Evolutionary conservation across 257 asterid genomes (phyloP).

Genomic region (Paulownia fortunei): DNA sequence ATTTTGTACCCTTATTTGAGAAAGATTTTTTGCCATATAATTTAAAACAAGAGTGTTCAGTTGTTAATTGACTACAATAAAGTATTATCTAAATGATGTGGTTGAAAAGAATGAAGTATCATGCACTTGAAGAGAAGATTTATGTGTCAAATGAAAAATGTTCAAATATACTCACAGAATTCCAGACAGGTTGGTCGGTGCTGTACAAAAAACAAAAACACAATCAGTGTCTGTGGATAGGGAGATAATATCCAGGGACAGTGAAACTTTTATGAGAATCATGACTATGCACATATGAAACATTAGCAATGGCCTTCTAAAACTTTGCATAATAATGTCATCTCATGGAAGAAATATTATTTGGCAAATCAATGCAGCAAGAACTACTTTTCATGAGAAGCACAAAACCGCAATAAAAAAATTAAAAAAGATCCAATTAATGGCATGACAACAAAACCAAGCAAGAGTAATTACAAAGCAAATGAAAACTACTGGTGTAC

Average conservation of each 20-base stretch:
- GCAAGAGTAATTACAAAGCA: not conserved
- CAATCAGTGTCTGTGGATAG: slow-evolving; percentile 32
- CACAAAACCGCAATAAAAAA: not conserved
- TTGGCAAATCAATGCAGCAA: not conserved
- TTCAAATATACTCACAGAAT: slow-evolving; percentile 73
- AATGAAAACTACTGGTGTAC: not conserved
- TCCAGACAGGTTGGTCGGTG: slow-evolving; percentile 88
- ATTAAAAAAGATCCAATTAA: not conserved
- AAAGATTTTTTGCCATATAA: not conserved
- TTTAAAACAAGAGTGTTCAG: slow-evolving; percentile 6
- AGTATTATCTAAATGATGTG: not conserved
- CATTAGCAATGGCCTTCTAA: not conserved
- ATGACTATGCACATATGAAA: not conserved
- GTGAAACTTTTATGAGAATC: slow-evolving; percentile 9
- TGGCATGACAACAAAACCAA: not conserved
- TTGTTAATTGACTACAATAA: slow-evolving; percentile 13
- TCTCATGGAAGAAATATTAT: slow-evolving; percentile 2
- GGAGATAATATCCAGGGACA: slow-evolving; percentile 9
- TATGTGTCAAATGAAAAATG: slow-evolving; percentile 26
- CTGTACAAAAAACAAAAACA: slow-evolving; percentile 54
- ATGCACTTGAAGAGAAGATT: slow-evolving; percentile 23
- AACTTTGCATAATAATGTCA: not conserved
- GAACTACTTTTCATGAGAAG: not conserved
- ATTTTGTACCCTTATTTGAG: not conserved
- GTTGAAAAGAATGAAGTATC: slow-evolving; percentile 15